A percentile compares a stretch with the other conserved stretches of the same genome.
Evolutionary conservation across 2,329 filamentous ascomycete species (phyloP).

Genomic region (Rhinocladiella mackenziei): DNA sequence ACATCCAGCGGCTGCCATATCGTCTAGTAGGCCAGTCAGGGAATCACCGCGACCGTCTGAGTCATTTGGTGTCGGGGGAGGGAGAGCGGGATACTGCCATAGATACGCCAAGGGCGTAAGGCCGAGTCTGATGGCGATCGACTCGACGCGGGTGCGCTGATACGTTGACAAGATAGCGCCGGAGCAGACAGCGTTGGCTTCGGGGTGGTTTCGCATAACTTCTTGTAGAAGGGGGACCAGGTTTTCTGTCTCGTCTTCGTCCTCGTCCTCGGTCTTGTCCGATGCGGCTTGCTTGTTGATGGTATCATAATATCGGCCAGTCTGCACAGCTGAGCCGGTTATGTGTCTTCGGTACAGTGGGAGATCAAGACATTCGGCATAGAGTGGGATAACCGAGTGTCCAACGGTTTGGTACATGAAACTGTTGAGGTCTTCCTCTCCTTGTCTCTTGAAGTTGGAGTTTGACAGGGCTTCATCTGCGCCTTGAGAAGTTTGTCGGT

Average conservation of each 20-base stretch:
- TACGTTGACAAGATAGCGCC: conserved; percentile 94
- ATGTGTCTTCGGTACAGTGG: conserved; percentile 82
- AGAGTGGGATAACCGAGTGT: conserved; percentile 79
- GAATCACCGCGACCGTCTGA: conserved; percentile 29
- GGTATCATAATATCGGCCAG: conserved; percentile 65
- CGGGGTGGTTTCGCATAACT: conserved; percentile 66
- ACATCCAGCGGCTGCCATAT: conserved; percentile 74
- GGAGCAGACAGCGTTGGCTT: conserved; percentile 79
- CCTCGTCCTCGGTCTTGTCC: not conserved
- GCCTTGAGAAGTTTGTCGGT: conserved; percentile 3
- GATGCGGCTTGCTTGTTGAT: not conserved
- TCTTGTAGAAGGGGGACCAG: conserved; percentile 69
- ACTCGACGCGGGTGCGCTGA: conserved; percentile 92
- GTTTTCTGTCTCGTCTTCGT: conserved; percentile 78
- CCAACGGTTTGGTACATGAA: conserved; percentile 99
- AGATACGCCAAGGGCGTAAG: conserved; percentile 79
- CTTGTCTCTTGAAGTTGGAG: not conserved
- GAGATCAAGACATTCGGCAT: conserved; percentile 70
- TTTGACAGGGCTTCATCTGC: not conserved
- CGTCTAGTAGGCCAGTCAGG: conserved; percentile 59
- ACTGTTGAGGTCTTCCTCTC: conserved; percentile 74
- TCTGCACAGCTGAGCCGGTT: conserved; percentile 64
- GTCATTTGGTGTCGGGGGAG: too few relatives aligned
- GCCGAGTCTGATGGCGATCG: conserved; percentile 77
- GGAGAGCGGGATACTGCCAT: conserved; percentile 83